Conservation (phyloP, 352 stramenopile genomes). For the Phytophthora fragariae region DNA sequence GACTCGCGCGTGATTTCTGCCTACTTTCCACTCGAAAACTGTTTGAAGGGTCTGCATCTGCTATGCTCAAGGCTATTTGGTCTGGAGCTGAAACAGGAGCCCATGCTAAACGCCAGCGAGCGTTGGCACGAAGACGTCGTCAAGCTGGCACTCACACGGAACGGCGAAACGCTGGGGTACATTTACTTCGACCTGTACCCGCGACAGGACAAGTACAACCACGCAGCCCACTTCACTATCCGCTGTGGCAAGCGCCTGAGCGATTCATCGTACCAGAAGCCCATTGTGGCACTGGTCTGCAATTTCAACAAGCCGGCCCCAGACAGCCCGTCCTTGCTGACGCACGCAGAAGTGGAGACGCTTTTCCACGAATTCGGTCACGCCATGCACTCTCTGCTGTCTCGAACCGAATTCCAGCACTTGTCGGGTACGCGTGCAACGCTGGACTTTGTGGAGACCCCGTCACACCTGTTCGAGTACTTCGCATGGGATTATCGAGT, state of each 20-base stretch:
- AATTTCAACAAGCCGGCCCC: slow-evolving; percentile 89
- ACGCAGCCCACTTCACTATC: slow-evolving; percentile 96
- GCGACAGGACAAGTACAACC: slow-evolving; percentile 85
- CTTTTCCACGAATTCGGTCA: slow-evolving; percentile 99
- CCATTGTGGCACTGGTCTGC: slow-evolving; percentile 94
- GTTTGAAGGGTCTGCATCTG: slow-evolving; percentile 90
- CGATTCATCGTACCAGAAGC: slow-evolving; percentile 89
- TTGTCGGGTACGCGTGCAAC: slow-evolving; percentile 94
- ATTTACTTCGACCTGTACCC: slow-evolving; percentile 97
- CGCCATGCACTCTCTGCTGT: slow-evolving; percentile 97
- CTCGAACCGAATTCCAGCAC: slow-evolving; percentile 97
- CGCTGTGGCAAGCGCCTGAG: slow-evolving; percentile 89
- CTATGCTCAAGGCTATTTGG: slow-evolving; percentile 93
- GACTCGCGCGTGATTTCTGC: slow-evolving; percentile 81
- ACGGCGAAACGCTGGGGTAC: slow-evolving; percentile 77
- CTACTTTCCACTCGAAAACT: slow-evolving; percentile 94
- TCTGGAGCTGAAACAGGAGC: slow-evolving; percentile 83
- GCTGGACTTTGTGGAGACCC: slow-evolving; percentile 96
- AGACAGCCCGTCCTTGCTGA: slow-evolving; percentile 73
- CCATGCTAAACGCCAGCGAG: slow-evolving; percentile 83
- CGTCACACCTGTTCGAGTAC: slow-evolving; percentile 98
- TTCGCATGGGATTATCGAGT: slow-evolving; percentile 94
- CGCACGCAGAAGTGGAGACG: slow-evolving; percentile 96
- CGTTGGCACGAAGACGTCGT: slow-evolving; percentile 89
- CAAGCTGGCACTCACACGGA: slow-evolving; percentile 90